Evolutionary conservation across 78 protist species (phyloP).

Genomic region (Dictyostelium brefeldianum): DNA sequence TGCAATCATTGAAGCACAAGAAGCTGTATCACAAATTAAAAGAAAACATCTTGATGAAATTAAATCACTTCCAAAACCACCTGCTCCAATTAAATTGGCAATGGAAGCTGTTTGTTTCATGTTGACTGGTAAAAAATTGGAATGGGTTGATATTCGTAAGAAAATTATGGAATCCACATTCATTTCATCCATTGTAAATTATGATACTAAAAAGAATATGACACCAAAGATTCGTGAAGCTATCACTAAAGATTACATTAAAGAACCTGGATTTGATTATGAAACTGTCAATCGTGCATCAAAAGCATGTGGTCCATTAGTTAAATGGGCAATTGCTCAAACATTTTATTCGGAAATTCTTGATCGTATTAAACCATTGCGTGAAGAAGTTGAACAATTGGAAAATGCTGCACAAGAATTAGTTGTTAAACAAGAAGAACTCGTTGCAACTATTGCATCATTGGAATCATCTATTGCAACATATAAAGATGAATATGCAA

Average conservation of each 20-base stretch:
- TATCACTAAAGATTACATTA: constrained; percentile 77
- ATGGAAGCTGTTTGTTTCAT: constrained; percentile 90
- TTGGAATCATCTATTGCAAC: constrained; percentile 79
- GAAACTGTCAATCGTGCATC: constrained; percentile 89
- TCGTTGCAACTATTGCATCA: constrained; percentile 57
- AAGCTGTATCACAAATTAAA: constrained; percentile 89
- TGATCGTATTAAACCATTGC: constrained; percentile 92
- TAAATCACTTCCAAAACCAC: constrained; percentile 92
- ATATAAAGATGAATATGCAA: constrained; percentile 92
- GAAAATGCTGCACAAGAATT: constrained; percentile 80
- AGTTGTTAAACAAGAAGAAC: constrained; percentile 72
- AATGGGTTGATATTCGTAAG: constrained; percentile 92
- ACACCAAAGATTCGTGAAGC: constrained; percentile 47
- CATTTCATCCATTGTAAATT: constrained; percentile 88
- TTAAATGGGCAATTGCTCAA: constrained; percentile 95
- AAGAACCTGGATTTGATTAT: constrained; percentile 83
- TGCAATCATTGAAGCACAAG: constrained; percentile 89
- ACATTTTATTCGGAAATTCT: constrained; percentile 88
- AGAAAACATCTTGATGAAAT: constrained; percentile 91
- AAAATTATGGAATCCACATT: constrained; percentile 87
- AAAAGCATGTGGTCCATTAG: constrained; percentile 97
- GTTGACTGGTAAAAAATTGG: constrained; percentile 84
- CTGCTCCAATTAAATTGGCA: constrained; percentile 88
- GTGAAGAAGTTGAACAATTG: constrained; percentile 86
- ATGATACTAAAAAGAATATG: constrained; percentile 83